These are phyloP conservation scores for Pleurotus salmoneostramineus DNA, from an alignment of 768 basidiomycete species.

Conservation along the genomic window DNA sequence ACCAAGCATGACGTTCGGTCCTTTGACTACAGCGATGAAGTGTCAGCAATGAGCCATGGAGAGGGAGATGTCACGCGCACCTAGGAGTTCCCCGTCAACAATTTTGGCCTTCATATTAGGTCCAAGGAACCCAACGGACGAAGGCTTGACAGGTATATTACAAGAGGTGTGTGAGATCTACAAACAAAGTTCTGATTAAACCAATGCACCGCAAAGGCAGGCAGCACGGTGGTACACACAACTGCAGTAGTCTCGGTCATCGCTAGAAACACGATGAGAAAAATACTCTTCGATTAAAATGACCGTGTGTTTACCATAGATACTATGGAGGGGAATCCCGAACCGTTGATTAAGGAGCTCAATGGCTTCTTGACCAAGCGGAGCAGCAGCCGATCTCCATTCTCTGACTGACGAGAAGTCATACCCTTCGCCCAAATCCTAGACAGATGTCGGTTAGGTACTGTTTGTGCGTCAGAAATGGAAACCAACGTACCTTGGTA, in stretches of 20 bases:
- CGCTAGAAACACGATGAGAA: neutral
- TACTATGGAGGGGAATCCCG: neutral
- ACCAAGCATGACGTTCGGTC: constrained; percentile 6
- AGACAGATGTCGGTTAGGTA: no score
- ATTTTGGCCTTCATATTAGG: neutral
- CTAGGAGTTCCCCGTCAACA: neutral
- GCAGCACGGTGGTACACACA: neutral
- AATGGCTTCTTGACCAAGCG: neutral
- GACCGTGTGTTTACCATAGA: neutral
- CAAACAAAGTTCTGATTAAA: neutral
- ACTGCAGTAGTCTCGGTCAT: neutral
- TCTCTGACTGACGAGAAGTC: neutral
- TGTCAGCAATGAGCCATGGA: neutral
- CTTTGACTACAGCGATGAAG: neutral
- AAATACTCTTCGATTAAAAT: neutral
- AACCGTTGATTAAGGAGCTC: neutral
- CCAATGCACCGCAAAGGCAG: neutral
- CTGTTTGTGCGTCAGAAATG: neutral
- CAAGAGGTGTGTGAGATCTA: neutral
- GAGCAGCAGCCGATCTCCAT: constrained; percentile 5
- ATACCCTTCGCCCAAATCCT: neutral
- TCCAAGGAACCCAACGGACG: neutral
- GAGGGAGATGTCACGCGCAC: neutral
- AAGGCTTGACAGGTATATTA: neutral
- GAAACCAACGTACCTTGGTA: neutral